Evolutionary conservation across 2,329 filamentous ascomycete species (phyloP), one percentile per base, ranked within the genome.

Genomic region (Davidsoniella eucalypti): DNA sequence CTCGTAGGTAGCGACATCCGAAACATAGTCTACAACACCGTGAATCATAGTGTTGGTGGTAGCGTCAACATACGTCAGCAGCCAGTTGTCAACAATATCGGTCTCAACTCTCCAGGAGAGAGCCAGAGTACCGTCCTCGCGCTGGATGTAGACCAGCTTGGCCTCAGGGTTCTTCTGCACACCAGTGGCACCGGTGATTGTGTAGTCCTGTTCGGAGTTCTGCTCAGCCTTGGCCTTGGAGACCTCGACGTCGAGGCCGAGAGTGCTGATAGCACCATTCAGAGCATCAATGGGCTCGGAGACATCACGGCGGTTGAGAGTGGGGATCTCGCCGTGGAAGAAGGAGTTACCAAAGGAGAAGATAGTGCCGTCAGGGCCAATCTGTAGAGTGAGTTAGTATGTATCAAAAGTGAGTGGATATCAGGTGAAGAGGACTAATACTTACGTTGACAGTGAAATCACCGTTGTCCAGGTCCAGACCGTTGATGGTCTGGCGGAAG

Each of bases 371-470:
- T 78, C 68, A 16, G 63, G 58, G 23, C 62, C 71, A 56, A 76
- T 63, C 71, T 73, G 18, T 9, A 43, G 17, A 21, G 1, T 8
- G n/a, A 21, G 55, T 48, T 52, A 47, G 40, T 37, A 47, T 33
- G 26, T 33, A 17, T 43, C 7, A 18, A 14, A 38, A 16, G 16
- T 6, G 12, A 36, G 26, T 21, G 21, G 21, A 21, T 21, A 21
- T 21, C 21, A 21, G 4, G 21, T 1, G 4, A 21, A 21, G 3
- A 21, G 21, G 21, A 1, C 21, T 21, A 21, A 21, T 21, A 64
- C 72, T 63, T 56, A 77, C 72, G 54, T 78, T 78, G 44, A 78
- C 71, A 47, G 77, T 76, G 56, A 77, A 75, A 57, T 76, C 72
- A 1, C 70, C 72, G 56, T 78, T 78, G 56, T 78, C 75, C 53